These are phyloP conservation scores for Xerocomus spinulosus DNA, from an alignment of 768 basidiomycete genomes.

Conservation along the genomic window DNA sequence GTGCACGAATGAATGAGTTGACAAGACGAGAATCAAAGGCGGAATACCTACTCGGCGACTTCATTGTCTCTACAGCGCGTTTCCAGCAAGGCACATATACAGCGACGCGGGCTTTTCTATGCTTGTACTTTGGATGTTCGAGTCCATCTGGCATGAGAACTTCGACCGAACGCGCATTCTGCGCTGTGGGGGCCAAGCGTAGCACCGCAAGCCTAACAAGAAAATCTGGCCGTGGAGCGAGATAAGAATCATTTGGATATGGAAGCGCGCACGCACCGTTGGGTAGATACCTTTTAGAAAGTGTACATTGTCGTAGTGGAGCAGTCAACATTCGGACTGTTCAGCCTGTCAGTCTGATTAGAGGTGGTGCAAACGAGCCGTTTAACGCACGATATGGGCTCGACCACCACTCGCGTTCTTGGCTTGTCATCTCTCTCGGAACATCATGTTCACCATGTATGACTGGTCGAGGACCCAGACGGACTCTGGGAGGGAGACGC, in stretches of 20 bases:
- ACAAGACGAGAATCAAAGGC: neutral
- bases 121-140: slow-evolving; percentile 58
- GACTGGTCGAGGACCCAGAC: slow-evolving; percentile 27
- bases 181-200: slow-evolving; percentile 38
- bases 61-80: slow-evolving; percentile 37
- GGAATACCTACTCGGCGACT: slow-evolving; percentile 33
- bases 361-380: neutral
- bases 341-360: neutral
- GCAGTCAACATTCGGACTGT: slow-evolving; percentile 69
- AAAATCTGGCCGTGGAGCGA: slow-evolving; percentile 45
- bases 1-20: slow-evolving; percentile 4
- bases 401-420: slow-evolving; percentile 65
- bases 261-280: slow-evolving; percentile 38
- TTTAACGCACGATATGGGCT: slow-evolving; percentile 64
- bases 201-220: slow-evolving; percentile 56
- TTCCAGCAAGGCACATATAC: slow-evolving; percentile 62
- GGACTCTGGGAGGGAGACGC: slow-evolving; percentile 46
- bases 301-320: slow-evolving; percentile 53
- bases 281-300: slow-evolving; percentile 51
- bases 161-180: slow-evolving; percentile 25
- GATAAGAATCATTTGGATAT: neutral
- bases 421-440: slow-evolving; percentile 54
- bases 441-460: slow-evolving; percentile 27
- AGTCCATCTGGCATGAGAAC: slow-evolving; percentile 55
- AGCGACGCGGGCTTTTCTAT: slow-evolving; percentile 41